These are phyloP conservation scores for Didymellaceae sp. DNA, from an alignment of 2,329 filamentous ascomycete genomes.

Conservation along the genomic window DNA sequence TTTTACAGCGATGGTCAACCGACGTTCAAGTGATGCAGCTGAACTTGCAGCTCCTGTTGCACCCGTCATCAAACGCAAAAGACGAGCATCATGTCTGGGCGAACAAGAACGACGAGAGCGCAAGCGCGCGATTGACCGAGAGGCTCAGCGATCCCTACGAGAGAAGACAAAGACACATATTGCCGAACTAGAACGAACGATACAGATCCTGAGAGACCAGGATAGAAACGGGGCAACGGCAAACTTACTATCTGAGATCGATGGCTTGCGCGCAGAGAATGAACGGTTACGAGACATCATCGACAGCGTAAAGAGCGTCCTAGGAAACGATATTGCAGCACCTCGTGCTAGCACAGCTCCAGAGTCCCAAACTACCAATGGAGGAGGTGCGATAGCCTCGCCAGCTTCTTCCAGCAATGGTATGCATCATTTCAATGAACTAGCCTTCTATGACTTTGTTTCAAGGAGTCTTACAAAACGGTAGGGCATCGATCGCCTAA, in stretches of 20 bases:
- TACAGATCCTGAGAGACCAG: conserved; percentile 43
- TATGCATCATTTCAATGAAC: conserved; percentile 25
- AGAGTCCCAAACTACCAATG: conserved; percentile 9
- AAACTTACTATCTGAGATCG: conserved; percentile 42
- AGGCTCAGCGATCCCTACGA: conserved; percentile 44
- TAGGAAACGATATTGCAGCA: conserved; percentile 34
- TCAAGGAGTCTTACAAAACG: conserved; percentile 31
- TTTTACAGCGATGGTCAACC: conserved; percentile 34
- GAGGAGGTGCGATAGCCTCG: conserved; percentile 18
- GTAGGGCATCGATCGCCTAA: conserved; percentile 36
- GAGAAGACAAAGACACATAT: conserved; percentile 49
- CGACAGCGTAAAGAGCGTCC: conserved; percentile 43
- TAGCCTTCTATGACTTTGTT: conserved; percentile 3
- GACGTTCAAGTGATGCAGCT: conserved; percentile 33
- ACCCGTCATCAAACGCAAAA: conserved; percentile 42
- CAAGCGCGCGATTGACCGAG: conserved; percentile 46
- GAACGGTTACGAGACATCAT: conserved; percentile 42
- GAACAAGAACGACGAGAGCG: conserved; percentile 45
- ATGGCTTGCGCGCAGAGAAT: conserved; percentile 42
- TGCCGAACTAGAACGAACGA: conserved; percentile 46
- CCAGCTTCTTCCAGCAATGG: conserved; percentile 32
- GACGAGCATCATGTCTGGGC: conserved; percentile 42
- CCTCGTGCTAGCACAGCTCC: conserved; percentile 16
- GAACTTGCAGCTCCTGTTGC: conserved; percentile 27
- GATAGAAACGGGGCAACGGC: conserved; percentile 42